Evolutionary conservation across 305 asterid species (phyloP), one percentile per base, ranked within the genome.

Genomic region (Withania somnifera): DNA sequence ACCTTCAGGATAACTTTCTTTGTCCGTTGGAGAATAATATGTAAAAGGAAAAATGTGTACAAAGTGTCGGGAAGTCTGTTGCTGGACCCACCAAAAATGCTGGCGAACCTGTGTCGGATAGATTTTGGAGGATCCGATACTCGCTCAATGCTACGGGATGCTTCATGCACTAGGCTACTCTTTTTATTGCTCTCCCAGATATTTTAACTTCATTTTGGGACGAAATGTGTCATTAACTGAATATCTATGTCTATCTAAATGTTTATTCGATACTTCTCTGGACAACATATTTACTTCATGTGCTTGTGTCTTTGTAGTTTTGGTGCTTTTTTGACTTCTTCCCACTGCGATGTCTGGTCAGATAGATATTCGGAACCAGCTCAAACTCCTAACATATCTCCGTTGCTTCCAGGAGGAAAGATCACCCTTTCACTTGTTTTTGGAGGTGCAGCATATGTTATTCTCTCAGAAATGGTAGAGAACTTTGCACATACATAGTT

Each of bases 321-420:
- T 95, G 89, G 95, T 94, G 85, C 89, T 95, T 85, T 95, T 94
- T 69, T 97, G 98, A 82, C 83, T 94, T 82, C 90, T 94, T 81
- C 98, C 98, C 6, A 97, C 97, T 57, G 95, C 97, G 61, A 95
- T 95, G 99, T 90, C 95, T 94, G 98, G 99, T 88, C 92, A 5
- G 97, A 93, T 77, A 87, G 98, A 84, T 93, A 94, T 51, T 89
- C 89, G 4, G 71, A 50, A 45, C 76, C 90, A 10, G 75, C 89
- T 0, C 77, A 87, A n/a, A 84, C 88, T 75, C 82, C 82, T 13
- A 87, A 85, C 60, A 61, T 84, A 42, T 93, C 91, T n/a, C 54
- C 7, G 56, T 77, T 94, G 66, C 97, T 95, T 30, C 97, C 97
- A 3, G 97, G 98, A 80, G 99, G 99, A 77, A 95, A 87, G 85